Evolutionary conservation across 768 basidiomycete genomes (phyloP), one percentile per base, ranked within the genome.

Genomic region (Pulveroboletus ravenelii): DNA sequence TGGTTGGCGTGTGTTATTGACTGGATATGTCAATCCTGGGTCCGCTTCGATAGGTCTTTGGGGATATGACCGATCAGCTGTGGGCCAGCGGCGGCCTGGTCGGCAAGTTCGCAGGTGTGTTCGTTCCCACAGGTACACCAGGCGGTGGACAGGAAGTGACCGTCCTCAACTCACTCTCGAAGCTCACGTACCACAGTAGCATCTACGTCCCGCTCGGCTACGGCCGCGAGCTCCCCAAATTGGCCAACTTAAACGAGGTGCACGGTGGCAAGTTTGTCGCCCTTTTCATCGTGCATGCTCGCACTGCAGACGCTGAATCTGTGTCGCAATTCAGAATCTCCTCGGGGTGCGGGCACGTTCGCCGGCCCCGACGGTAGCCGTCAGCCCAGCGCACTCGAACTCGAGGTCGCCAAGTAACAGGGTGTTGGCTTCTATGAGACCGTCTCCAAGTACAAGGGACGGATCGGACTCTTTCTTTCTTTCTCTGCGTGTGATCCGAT

Each of bases 271-370:
- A 2, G 6, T 27, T 1, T 6, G 25, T 27, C 6, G 5, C 25
- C 4, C 25, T 27, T 6, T 27, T 27, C 25, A 6, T 27, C 10
- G 30, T 31, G 30, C 30, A 10, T 10, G 9, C 30, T 12, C 10
- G 30, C 3, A 27, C 25, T 27, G 25, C 25, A 27, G 25, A 4
- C 25, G 6, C 25, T 27, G 25, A 27, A 27, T 27, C 6, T 6
- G 5, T 27, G 23, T 9, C 8, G 29, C 29, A 7, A 27, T 3
- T 31, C 6, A 31, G 30, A 1, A 31, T 31, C 30, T 10, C 3
- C 89, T 18, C 91, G 82, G 79, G 89, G 89, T 38, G 85, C 88
- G 20, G 85, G 84, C 20, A 84, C 84, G 10, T 76, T 77, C 54
- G 75, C 82, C 30, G 74, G 67, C 1, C 34, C 59, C 3, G 66